Conservation (phyloP, 352 stramenopile genomes). For the Thraustochytrium sp. region DNA sequence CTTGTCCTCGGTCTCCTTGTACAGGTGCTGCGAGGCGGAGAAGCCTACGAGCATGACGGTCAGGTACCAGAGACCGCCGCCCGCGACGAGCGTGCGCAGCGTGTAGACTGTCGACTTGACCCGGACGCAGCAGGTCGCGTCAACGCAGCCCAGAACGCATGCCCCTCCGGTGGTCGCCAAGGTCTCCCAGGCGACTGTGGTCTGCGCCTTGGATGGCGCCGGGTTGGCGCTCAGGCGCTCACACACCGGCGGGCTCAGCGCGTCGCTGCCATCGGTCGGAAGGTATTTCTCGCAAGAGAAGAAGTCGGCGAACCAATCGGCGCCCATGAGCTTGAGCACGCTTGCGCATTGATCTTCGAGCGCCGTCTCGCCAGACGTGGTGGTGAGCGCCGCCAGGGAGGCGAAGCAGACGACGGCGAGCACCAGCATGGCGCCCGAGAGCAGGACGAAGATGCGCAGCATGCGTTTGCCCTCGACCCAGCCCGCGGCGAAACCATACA, state of each 20-base stretch:
- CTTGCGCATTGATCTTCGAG: background rate
- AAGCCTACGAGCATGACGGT: background rate
- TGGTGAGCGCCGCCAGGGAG: background rate
- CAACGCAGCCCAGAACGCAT: background rate
- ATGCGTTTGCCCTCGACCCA: slow-evolving; percentile 2
- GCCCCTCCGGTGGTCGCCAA: background rate
- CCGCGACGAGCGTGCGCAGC: background rate
- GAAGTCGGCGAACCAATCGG: background rate
- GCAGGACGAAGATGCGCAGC: background rate
- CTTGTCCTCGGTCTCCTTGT: background rate
- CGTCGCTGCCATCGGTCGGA: background rate
- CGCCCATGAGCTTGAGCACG: slow-evolving; percentile 6
- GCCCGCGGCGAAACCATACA: slow-evolving; percentile 7
- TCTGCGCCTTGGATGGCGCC: background rate
- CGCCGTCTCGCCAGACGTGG: background rate
- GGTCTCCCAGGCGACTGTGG: background rate
- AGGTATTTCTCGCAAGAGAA: slow-evolving; percentile 23
- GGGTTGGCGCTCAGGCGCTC: background rate
- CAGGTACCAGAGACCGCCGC: background rate
- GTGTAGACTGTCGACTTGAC: background rate
- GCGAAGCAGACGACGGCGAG: background rate
- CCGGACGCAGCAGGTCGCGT: background rate
- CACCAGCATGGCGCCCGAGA: background rate
- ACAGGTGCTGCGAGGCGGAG: background rate
- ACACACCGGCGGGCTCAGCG: background rate